Evolutionary conservation across 192 early-diverging fungal species (phyloP), one percentile per base, ranked within the genome.

Genomic region (Linnemannia zychae): DNA sequence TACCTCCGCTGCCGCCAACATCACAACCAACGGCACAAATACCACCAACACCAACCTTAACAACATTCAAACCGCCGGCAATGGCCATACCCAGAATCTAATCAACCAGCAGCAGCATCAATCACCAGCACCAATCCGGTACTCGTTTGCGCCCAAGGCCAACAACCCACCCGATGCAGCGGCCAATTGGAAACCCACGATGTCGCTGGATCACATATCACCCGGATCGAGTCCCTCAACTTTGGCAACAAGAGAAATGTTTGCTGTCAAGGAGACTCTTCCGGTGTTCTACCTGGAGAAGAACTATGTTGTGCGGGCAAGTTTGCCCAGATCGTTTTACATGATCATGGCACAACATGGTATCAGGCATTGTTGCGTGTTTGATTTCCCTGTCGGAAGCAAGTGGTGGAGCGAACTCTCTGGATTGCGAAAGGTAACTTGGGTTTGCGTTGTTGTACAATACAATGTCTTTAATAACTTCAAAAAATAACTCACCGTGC

Each of bases 331-430:
- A 40, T 88, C 88, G 38, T 94, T 90, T 72, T 95, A 93, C 83
- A 89, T 90, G 9, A 83, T 92, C 16, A 86, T 95, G 88, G 86
- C 91, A 2, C 88, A 91, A 65, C 71, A 87, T 68, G 70, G 69
- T 24, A 89, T 92, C 53, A 74, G 63, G 20, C 90, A 93, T 72
- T 90, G 81, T 34, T 92, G 93, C 86, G 92, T 94, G 1, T 94
- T 95, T 84, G 84, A 88, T 44, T 91, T 89, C 46, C 93, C 92
- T 7, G 93, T 84, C 7, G 76, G 93, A 18, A 89, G 91, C 72
- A 80, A 87, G 24, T 93, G 93, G 87, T 93, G 93, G 80, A 80
- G 89, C 49, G 94, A 95, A 37, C 74, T 95, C 38, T 88, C 86
- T 69, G 94, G 94, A 1, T 77, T 95, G 71, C 66, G 93, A 53